A percentile compares a stretch with the other conserved stretches of the same genome.
Conservation (phyloP, 2,329 filamentous ascomycete genomes). For the Sclerotinia sclerotiorum region DNA sequence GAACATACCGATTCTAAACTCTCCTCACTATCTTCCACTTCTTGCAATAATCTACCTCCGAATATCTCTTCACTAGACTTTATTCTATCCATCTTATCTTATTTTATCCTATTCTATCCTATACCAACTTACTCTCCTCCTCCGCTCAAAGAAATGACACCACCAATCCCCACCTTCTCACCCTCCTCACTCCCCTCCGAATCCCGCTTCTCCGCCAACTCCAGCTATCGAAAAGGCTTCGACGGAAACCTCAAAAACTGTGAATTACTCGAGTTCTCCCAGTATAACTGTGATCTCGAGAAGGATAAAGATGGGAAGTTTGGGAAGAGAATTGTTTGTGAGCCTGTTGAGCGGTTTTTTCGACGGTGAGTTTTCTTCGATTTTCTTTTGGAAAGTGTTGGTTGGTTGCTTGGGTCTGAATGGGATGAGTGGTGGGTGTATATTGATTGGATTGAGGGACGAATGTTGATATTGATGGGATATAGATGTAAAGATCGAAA, state of each 20-base stretch:
- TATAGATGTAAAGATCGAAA: constrained; percentile 58
- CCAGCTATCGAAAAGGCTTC: constrained; percentile 50
- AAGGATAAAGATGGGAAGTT: constrained; percentile 49
- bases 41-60: constrained; percentile 52
- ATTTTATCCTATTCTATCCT: neutral
- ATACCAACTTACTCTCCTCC: neutral
- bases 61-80: constrained; percentile 35
- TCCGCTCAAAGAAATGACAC: constrained; percentile 50
- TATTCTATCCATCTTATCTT: constrained; percentile 23
- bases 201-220: constrained; percentile 30
- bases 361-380: constrained; percentile 50
- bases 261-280: constrained; percentile 28
- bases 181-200: constrained; percentile 33
- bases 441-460: neutral
- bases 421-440: constrained; percentile 7
- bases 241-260: constrained; percentile 55
- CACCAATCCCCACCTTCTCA: constrained; percentile 57
- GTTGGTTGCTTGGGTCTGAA: constrained; percentile 5
- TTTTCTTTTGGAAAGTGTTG: neutral
- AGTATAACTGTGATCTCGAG: constrained; percentile 50
- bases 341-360: constrained; percentile 59
- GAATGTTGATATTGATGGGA: constrained; percentile 20
- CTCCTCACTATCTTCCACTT: constrained; percentile 53
- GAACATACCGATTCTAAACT: constrained; percentile 58
- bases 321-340: constrained; percentile 48